Evolutionary conservation across 148 eudicot species (phyloP).

Genomic region (Amaranthus cruentus): DNA sequence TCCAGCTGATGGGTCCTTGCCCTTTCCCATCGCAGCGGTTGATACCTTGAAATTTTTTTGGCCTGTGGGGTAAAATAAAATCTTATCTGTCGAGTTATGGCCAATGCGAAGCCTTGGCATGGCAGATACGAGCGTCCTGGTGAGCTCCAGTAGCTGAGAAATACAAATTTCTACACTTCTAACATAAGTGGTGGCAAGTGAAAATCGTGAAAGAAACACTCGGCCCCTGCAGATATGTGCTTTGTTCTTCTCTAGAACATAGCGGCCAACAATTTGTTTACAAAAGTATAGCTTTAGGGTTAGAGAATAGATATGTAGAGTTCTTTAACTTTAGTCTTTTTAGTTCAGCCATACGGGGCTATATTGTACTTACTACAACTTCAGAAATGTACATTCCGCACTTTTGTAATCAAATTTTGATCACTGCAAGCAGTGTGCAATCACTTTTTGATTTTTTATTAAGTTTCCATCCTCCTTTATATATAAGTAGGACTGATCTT

Average conservation of each 20-base stretch:
- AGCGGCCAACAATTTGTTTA: conserved; percentile 34
- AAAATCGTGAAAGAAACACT: conserved; percentile 13
- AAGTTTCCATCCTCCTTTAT: conserved; percentile 2
- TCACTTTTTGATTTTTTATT: conserved; percentile 11
- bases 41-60: conserved; percentile 27
- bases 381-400: conserved; percentile 51
- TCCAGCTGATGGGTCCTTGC: conserved; percentile 18
- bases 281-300: conserved; percentile 32
- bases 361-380: conserved; percentile 15
- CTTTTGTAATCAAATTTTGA: conserved; percentile 47
- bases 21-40: conserved; percentile 16
- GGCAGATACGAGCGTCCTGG: conserved; percentile 23
- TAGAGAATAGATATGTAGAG: conserved; percentile 26
- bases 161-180: background rate
- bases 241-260: conserved; percentile 16
- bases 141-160: conserved; percentile 18
- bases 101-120: conserved; percentile 19
- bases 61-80: conserved; percentile 28
- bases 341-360: conserved; percentile 12
- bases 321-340: conserved; percentile 18
- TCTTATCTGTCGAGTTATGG: conserved; percentile 16
- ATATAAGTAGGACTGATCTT: background rate
- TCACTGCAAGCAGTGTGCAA: conserved; percentile 17
- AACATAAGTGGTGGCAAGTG: conserved; percentile 14
- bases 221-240: conserved; percentile 17